Conservation (phyloP, 1,284 basidiomycete genomes). For the Paramarasmius palmivorus region DNA sequence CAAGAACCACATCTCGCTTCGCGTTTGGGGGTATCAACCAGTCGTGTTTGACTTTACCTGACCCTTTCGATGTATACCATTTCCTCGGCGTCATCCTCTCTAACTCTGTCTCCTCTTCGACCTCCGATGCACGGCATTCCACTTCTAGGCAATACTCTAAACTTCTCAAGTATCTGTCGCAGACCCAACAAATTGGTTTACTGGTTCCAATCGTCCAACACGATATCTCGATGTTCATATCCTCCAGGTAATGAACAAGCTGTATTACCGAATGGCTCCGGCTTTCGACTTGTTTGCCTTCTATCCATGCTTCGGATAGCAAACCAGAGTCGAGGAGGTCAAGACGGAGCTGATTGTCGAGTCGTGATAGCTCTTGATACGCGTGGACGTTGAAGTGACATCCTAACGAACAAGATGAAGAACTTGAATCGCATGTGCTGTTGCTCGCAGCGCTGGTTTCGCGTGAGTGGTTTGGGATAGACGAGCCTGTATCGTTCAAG, state of each 20-base stretch:
- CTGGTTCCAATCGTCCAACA: constrained; percentile 11
- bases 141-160: neutral
- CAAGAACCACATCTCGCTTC: constrained; percentile 3
- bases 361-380: neutral
- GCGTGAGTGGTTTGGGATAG: neutral
- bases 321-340: constrained; percentile 14
- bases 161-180: constrained; percentile 7
- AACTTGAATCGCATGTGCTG: neutral
- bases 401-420: neutral
- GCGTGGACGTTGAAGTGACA: neutral
- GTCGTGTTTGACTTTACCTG: constrained; percentile 11
- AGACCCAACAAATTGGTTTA: constrained; percentile 16
- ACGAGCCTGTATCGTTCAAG: neutral
- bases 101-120: neutral
- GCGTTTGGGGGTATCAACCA: constrained; percentile 14
- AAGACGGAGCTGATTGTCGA: constrained; percentile 6
- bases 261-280: constrained; percentile 13
- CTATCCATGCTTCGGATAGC: constrained; percentile 9
- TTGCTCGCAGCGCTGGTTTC: neutral
- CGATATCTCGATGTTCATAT: neutral
- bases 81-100: neutral
- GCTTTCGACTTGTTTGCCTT: neutral
- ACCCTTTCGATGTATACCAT: constrained; percentile 9
- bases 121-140: neutral
- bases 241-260: constrained; percentile 13